Evolutionary conservation across 2,329 filamentous ascomycete species (phyloP), one percentile per base, ranked within the genome.

Genomic region (Westerdykella ornata): DNA sequence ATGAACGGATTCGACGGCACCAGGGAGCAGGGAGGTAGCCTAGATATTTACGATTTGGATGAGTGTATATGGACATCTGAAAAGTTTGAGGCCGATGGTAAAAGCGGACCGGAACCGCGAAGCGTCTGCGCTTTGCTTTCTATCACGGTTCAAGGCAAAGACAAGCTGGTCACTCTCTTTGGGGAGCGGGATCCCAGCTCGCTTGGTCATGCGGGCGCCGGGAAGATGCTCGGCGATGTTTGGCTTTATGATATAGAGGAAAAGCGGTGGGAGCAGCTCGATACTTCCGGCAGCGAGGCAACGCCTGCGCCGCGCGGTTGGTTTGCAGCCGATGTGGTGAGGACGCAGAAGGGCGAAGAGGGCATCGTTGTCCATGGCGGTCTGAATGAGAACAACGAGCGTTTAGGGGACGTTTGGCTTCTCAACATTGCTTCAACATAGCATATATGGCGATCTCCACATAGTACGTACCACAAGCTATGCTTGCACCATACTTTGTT

Each of bases 1-100:
- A 89, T 88, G 69, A 85, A 87, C 46, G 88, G 88, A 0, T 90
- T 82, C 53, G 84, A 90, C 60, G 86, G 84, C 0, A 69, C 73
- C 34, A 68, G 58, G 0, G 84, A 89, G 55, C 71, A 85, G 36
- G 86, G 86, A 13, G 86, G 84, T 0, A 73, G 75, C 44, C 57
- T 94, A 11, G 86, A 94, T 56, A 75, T 84, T 2, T 79, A 68
- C 45, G 59, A 71, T 17, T 51, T 63, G 0, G 47, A 47, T 5
- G 49, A 39, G 0, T 62, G 71, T 30, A 41, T 44, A 0, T 79
- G 75, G 75, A 52, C 50, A 5, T 63, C 61, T 7, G 51, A 59
- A 13, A 45, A 42, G 2, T 72, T 66, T 49, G 18, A 49, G 0
- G 54, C 73, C 0, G 70, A 77, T 54, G 72, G 72, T 0, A 51